phyloP scores from a whole-genome alignment of 768 basidiomycete species.

The button mushroom (Agaricus bisporus) region DNA sequence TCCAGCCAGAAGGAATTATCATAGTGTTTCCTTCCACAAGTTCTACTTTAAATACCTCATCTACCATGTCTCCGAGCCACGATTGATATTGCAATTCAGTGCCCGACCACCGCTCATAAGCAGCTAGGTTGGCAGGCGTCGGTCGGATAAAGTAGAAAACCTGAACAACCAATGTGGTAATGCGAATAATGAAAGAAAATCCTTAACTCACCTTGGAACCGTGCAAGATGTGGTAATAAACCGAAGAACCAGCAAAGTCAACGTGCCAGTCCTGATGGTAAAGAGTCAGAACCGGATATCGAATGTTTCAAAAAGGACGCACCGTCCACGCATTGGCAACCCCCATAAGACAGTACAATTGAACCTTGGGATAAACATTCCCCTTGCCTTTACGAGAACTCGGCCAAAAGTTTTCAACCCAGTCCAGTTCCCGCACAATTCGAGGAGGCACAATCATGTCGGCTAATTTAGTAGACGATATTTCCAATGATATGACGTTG shows the following conservation, averaged over 20 bases:
- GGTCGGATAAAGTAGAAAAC: conserved; percentile 95
- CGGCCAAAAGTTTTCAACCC: conserved; percentile 97
- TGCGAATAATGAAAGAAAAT: background rate
- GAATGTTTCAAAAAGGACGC: conserved; percentile 20
- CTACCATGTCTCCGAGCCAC: conserved; percentile 92
- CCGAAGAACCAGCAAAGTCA: conserved; percentile 95
- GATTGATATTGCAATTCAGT: conserved; percentile 80
- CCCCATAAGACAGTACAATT: conserved; percentile 96
- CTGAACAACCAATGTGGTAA: conserved; percentile 30
- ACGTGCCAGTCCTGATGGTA: conserved; percentile 87
- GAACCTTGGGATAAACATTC: conserved; percentile 85
- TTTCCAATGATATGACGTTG: conserved; percentile 94
- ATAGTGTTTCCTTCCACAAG: conserved; percentile 76
- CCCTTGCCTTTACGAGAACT: conserved; percentile 65
- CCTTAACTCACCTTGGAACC: conserved; percentile 64
- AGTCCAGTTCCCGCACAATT: conserved; percentile 84
- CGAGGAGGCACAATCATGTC: conserved; percentile 77
- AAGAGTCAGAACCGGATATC: background rate
- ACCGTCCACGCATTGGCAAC: conserved; percentile 93
- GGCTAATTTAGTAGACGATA: conserved; percentile 79
- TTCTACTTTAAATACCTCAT: conserved; percentile 85
- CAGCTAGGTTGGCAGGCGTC: conserved; percentile 75
- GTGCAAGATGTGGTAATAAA: conserved; percentile 91
- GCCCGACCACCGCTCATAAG: conserved; percentile 93
- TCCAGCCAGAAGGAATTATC: conserved; percentile 97